Percentiles rank a stretch among this genome's conserved stretches.
phyloP scores from a whole-genome alignment of 768 basidiomycete genomes.

The Hebeloma cylindrosporum region DNA sequence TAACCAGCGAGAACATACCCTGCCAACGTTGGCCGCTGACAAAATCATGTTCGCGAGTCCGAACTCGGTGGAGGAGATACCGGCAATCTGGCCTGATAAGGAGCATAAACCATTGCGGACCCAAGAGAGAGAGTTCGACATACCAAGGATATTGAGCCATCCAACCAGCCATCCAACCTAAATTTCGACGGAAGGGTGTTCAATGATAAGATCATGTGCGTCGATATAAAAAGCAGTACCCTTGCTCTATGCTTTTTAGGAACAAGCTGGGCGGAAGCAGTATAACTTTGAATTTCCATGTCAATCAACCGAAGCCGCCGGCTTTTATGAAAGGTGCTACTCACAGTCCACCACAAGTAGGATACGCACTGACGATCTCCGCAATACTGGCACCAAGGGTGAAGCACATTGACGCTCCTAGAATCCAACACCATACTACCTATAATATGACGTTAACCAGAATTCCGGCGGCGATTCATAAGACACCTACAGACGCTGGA shows the following conservation, averaged over 20 bases:
- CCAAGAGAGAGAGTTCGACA: slow-evolving; percentile 13
- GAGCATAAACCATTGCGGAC: slow-evolving; percentile 3
- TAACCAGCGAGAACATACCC: slow-evolving; percentile 37
- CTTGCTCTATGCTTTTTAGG: slow-evolving; percentile 64
- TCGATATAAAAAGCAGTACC: slow-evolving; percentile 33
- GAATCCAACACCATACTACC: slow-evolving; percentile 75
- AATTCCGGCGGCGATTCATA: not conserved
- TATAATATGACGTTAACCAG: slow-evolving; percentile 20
- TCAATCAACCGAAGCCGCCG: not conserved
- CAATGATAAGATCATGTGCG: slow-evolving; percentile 7
- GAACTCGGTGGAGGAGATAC: slow-evolving; percentile 84
- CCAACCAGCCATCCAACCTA: slow-evolving; percentile 78
- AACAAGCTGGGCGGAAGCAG: slow-evolving; percentile 76
- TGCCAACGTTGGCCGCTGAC: slow-evolving; percentile 68
- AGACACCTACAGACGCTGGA: slow-evolving; percentile 55
- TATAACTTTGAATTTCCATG: slow-evolving; percentile 47
- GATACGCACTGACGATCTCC: slow-evolving; percentile 75
- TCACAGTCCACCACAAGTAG: slow-evolving; percentile 71
- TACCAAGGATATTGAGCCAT: slow-evolving; percentile 81
- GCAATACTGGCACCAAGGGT: slow-evolving; percentile 73
- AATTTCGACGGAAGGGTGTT: too few relatives aligned
- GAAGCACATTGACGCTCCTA: slow-evolving; percentile 72
- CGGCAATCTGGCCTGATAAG: slow-evolving; percentile 70
- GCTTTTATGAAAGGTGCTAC: slow-evolving; percentile 27
- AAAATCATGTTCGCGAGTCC: slow-evolving; percentile 78